Percentiles rank a stretch among this genome's conserved stretches.
Evolutionary conservation across 1,284 basidiomycete genomes (phyloP).

Genomic region (Pseudozyma sp.): DNA sequence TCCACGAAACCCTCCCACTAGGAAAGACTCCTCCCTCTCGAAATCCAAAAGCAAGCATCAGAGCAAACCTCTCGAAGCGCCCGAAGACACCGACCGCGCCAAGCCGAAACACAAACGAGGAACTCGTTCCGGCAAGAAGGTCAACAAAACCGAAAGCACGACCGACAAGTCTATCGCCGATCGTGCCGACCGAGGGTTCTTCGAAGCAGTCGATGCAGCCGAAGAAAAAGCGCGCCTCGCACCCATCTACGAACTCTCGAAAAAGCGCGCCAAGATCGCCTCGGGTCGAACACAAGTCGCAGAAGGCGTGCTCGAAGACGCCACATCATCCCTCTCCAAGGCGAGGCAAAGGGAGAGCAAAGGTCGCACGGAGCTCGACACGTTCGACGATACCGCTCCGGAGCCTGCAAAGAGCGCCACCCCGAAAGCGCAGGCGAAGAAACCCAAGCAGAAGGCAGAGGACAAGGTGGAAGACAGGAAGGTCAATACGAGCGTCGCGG

Average conservation of each 20-base stretch:
- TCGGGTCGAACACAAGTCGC: constrained; percentile 38
- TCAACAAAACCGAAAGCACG: constrained; percentile 13
- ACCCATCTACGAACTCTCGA: constrained; percentile 39
- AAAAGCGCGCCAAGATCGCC: constrained; percentile 40
- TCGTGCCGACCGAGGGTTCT: constrained; percentile 18
- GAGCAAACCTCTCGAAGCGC: not conserved
- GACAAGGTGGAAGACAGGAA: constrained; percentile 10
- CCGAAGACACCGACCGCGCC: constrained; percentile 8
- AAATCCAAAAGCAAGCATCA: constrained; percentile 11
- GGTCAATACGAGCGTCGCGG: constrained; percentile 35
- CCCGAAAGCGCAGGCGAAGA: constrained; percentile 4
- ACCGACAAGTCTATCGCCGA: not conserved
- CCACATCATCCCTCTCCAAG: constrained; percentile 17
- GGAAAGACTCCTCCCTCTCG: constrained; percentile 10
- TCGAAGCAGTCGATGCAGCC: constrained; percentile 43
- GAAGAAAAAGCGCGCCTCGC: constrained; percentile 33
- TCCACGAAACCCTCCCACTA: constrained; percentile 1
- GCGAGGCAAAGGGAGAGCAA: constrained; percentile 27
- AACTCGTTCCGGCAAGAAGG: constrained; percentile 35
- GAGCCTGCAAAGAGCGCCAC: not conserved
- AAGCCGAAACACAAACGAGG: constrained; percentile 40
- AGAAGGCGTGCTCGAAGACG: constrained; percentile 44
- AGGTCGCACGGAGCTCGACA: constrained; percentile 20
- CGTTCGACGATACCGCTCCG: constrained; percentile 20
- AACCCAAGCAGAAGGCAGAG: constrained; percentile 3